Percentiles rank a stretch among this genome's conserved stretches.
These are phyloP conservation scores for Suhomyces guaymorum DNA, from an alignment of 1,139 yeast genomes.

Conservation along the genomic window DNA sequence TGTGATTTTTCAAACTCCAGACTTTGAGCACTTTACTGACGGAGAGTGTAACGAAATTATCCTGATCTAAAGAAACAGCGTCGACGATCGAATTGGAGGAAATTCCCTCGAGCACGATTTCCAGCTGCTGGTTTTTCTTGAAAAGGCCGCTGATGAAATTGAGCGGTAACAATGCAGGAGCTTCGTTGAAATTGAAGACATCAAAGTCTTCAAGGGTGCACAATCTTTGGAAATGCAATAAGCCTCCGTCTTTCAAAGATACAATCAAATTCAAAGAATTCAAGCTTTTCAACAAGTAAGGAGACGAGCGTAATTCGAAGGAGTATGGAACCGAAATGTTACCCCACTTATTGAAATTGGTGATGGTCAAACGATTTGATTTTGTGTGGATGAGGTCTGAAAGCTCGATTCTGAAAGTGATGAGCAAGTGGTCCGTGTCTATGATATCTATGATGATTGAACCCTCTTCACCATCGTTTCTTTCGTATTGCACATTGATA, in stretches of 20 bases:
- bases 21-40: constrained; percentile 53
- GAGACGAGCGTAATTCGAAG: constrained; percentile 62
- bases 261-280: constrained; percentile 48
- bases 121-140: constrained; percentile 15
- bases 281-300: constrained; percentile 54
- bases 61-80: constrained; percentile 17
- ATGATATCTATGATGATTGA: constrained; percentile 22
- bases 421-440: constrained; percentile 30
- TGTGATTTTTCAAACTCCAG: constrained; percentile 53
- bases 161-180: constrained; percentile 50
- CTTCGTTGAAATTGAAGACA: constrained; percentile 55
- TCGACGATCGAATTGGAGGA: constrained; percentile 39
- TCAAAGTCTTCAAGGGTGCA: constrained; percentile 41
- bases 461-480: constrained; percentile 15
- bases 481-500: constrained; percentile 19
- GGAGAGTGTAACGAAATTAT: constrained; percentile 29
- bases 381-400: constrained; percentile 31
- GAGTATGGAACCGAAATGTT: constrained; percentile 69
- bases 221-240: constrained; percentile 51
- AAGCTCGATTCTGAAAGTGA: constrained; percentile 32
- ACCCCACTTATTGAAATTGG: constrained; percentile 54
- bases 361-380: constrained; percentile 23
- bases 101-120: constrained; percentile 29
- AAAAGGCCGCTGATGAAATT: constrained; percentile 34
- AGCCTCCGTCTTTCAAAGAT: constrained; percentile 70